These are phyloP conservation scores for Xylariaceae sp. DNA, from an alignment of 2,329 filamentous ascomycete species.

Conservation along the genomic window DNA sequence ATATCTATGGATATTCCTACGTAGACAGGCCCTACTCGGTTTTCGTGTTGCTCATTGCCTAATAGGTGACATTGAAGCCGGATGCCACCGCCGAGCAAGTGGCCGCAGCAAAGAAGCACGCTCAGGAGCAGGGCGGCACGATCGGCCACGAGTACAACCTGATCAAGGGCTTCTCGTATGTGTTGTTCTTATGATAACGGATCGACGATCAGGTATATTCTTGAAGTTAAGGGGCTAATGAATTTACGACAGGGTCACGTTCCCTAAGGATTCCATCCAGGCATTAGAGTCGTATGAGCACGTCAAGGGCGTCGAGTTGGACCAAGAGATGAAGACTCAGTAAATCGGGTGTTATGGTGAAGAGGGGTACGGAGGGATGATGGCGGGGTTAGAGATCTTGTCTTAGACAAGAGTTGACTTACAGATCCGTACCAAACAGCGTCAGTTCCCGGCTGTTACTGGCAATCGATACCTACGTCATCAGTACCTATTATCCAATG, in stretches of 20 bases:
- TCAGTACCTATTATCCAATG: too few species aligned
- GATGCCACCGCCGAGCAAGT: constrained; percentile 69
- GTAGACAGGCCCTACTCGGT: constrained; percentile 18
- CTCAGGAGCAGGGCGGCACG: constrained; percentile 74
- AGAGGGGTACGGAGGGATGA: constrained; percentile 15
- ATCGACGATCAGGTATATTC: too few species aligned
- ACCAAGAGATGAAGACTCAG: constrained; percentile 72
- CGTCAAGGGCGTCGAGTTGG: constrained; percentile 74
- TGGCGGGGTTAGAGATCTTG: constrained; percentile 5
- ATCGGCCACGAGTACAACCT: constrained; percentile 83
- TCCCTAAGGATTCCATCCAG: constrained; percentile 66
- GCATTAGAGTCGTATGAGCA: constrained; percentile 71
- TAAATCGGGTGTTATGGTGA: constrained; percentile 45
- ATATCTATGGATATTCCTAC: background rate
- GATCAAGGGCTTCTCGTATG: constrained; percentile 93
- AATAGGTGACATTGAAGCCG: constrained; percentile 78
- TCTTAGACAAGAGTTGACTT: constrained; percentile 6
- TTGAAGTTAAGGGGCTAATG: too few species aligned
- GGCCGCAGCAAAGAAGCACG: constrained; percentile 73
- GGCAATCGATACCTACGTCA: too few species aligned
- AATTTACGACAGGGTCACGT: constrained; percentile 63
- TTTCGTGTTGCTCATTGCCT: constrained; percentile 9
- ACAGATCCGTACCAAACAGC: too few species aligned
- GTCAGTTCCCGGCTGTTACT: too few species aligned
- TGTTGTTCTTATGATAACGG: constrained; percentile 21